Evolutionary conservation across 2,329 filamentous ascomycete genomes (phyloP), one percentile per base, ranked within the genome.

Genomic region (Verticillium tricorpus): DNA sequence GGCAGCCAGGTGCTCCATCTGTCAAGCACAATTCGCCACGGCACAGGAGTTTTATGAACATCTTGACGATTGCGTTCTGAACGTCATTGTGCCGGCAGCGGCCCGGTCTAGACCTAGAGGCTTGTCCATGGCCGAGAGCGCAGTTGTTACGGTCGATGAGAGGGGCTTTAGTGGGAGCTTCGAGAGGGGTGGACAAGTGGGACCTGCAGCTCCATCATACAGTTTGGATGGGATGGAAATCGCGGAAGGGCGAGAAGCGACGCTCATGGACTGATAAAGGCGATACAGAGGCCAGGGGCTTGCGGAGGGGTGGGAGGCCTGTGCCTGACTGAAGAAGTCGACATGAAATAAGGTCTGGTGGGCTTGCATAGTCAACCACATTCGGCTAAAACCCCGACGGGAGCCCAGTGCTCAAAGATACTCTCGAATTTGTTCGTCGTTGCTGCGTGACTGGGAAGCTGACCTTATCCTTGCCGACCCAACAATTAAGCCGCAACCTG

Each of bases 11-110:
- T 98, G 94, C 76, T 96, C 92, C 3, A 98, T 95, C 66, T 98
- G 94, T 76, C 85, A 87, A 52, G 91, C 86, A 8, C 78, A 80
- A 15, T 98, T 97, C 73, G 83, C 84, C 67, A 94, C 89, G 64
- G 92, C 94, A 2, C 94, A 98, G 76, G 94, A 97, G 71, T 97
- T 97, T 78, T 97, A 98, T 74, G 94, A 98, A 78, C 94, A 98
- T 81, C 81, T 97, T 67, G 94, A 90, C 66, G 84, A 87, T 67
- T 87, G 84, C 60, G 84, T 87, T 37, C 76, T 87, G 54, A 83
- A 83, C 58, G 83, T 85, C 17, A 85, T 87, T 59, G 82, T 85
- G 15, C 82, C 83, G 6, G 19, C 57, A 19, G 40, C 61, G n/a
- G 22, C n/a, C 17, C n/a, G n/a, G 9, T 50, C 45, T 22, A 50